phyloP scores from a whole-genome alignment of 1,284 basidiomycete species.

The Trametes sp. region DNA sequence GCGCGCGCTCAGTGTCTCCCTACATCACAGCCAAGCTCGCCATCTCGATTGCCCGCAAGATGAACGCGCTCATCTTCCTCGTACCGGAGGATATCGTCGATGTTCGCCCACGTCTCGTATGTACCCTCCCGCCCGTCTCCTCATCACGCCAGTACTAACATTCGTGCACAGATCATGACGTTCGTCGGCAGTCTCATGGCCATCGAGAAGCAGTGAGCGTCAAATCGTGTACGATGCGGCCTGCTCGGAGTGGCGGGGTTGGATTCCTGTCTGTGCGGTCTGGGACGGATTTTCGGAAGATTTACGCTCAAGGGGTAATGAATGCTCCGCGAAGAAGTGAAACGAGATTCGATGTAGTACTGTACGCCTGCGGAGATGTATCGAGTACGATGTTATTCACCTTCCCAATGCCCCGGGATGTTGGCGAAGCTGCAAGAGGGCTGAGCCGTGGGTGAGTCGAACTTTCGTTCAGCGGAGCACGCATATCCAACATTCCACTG shows the following conservation, averaged over 20 bases:
- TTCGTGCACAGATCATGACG: constrained; percentile 50
- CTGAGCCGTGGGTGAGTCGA: too few species aligned
- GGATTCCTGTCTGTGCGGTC: neutral
- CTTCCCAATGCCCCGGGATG: neutral
- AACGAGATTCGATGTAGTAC: constrained; percentile 21
- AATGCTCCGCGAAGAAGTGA: constrained; percentile 14
- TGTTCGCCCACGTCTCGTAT: constrained; percentile 82
- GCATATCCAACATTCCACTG: too few species aligned
- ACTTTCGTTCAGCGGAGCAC: too few species aligned
- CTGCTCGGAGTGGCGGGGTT: neutral
- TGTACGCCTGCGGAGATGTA: constrained; percentile 25
- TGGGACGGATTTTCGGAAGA: constrained; percentile 17
- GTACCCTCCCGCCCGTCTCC: constrained; percentile 39
- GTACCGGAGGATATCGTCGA: constrained; percentile 98
- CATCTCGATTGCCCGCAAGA: constrained; percentile 97
- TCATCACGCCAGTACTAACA: neutral
- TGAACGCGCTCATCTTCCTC: constrained; percentile 96
- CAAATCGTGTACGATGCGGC: neutral
- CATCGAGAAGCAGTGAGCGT: constrained; percentile 28
- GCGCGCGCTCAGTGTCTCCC: constrained; percentile 2
- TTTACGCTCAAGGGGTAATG: constrained; percentile 21
- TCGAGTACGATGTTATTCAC: constrained; percentile 20
- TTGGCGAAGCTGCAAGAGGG: neutral
- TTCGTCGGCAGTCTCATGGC: constrained; percentile 60
- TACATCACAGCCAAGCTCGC: constrained; percentile 83